These are phyloP conservation scores for Ceratobasidium sp. DNA, from an alignment of 1,284 basidiomycete species.

Conservation along the genomic window DNA sequence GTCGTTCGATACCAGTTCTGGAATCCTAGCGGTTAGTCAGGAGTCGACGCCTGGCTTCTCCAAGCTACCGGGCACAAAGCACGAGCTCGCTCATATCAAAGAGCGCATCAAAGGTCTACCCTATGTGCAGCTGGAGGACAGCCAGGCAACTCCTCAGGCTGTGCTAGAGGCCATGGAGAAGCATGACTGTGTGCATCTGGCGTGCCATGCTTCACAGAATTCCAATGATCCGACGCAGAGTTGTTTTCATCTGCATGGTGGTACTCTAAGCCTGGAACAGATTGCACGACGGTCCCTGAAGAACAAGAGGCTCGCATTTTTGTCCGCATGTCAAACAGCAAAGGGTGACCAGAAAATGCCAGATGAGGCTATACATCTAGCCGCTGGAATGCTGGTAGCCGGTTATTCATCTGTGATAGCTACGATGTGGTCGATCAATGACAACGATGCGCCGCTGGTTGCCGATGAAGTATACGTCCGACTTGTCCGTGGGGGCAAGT, in stretches of 20 bases:
- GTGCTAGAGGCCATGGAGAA: slow-evolving; percentile 2
- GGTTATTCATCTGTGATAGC: slow-evolving; percentile 27
- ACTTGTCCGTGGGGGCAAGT: not conserved
- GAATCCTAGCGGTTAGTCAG: slow-evolving; percentile 36
- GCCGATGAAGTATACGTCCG: slow-evolving; percentile 16
- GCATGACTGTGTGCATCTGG: slow-evolving; percentile 42
- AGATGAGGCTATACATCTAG: slow-evolving; percentile 9
- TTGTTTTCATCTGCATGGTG: slow-evolving; percentile 36
- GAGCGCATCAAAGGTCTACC: not conserved
- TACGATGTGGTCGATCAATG: slow-evolving; percentile 30
- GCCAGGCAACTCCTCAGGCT: not conserved
- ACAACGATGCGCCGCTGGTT: slow-evolving; percentile 14
- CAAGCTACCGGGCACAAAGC: not conserved
- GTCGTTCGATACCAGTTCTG: not conserved
- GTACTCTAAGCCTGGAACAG: slow-evolving; percentile 25
- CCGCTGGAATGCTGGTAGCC: slow-evolving; percentile 27
- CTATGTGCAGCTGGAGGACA: slow-evolving; percentile 10
- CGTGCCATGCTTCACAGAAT: slow-evolving; percentile 40
- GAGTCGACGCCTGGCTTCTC: slow-evolving; percentile 11
- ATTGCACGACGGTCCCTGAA: not conserved
- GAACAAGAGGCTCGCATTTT: slow-evolving; percentile 17
- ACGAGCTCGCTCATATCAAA: slow-evolving; percentile 33
- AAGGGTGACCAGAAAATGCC: not conserved
- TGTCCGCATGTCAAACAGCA: too few species aligned
- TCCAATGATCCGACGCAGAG: slow-evolving; percentile 6